These are phyloP conservation scores for Xylaria sp. DNA, from an alignment of 495 filamentous ascomycete genomes.

Conservation along the genomic window DNA sequence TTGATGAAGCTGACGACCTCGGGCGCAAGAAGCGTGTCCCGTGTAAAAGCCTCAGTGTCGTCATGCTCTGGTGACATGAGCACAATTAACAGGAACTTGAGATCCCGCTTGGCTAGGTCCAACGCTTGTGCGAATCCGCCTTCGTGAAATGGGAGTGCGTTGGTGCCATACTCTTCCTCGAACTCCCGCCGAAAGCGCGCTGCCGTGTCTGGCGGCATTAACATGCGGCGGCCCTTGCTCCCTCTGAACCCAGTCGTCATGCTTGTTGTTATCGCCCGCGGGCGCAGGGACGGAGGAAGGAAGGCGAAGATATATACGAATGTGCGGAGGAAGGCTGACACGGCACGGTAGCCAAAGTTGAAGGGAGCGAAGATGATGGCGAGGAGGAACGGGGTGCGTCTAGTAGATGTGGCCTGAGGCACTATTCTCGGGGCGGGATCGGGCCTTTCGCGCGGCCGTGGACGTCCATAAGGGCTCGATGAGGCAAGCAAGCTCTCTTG, in stretches of 20 bases:
- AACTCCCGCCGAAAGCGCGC: slow-evolving; percentile 89
- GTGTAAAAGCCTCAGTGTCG: slow-evolving; percentile 83
- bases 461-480: slow-evolving; percentile 42
- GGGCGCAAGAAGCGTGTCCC: slow-evolving; percentile 77
- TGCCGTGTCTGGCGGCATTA: slow-evolving; percentile 86
- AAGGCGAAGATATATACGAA: slow-evolving; percentile 77
- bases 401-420: slow-evolving; percentile 70
- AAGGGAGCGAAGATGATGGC: slow-evolving; percentile 82
- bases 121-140: slow-evolving; percentile 88
- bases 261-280: slow-evolving; percentile 66
- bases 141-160: slow-evolving; percentile 76
- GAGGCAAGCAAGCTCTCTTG: slow-evolving; percentile 60
- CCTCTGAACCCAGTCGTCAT: slow-evolving; percentile 65
- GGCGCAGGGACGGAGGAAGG: slow-evolving; percentile 54
- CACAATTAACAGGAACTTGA: slow-evolving; percentile 87
- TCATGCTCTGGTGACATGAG: slow-evolving; percentile 92
- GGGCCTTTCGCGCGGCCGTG: slow-evolving; percentile 41
- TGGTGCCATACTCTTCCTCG: slow-evolving; percentile 84
- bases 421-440: slow-evolving; percentile 81
- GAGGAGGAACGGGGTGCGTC: slow-evolving; percentile 75
- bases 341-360: slow-evolving; percentile 72
- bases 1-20: slow-evolving; percentile 77
- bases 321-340: slow-evolving; percentile 70
- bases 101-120: slow-evolving; percentile 85
- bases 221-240: slow-evolving; percentile 70